Base-by-base conservation (phyloP, 2,329 filamentous ascomycete species). In the Dryadomyces quercus-mongolicae region DNA sequence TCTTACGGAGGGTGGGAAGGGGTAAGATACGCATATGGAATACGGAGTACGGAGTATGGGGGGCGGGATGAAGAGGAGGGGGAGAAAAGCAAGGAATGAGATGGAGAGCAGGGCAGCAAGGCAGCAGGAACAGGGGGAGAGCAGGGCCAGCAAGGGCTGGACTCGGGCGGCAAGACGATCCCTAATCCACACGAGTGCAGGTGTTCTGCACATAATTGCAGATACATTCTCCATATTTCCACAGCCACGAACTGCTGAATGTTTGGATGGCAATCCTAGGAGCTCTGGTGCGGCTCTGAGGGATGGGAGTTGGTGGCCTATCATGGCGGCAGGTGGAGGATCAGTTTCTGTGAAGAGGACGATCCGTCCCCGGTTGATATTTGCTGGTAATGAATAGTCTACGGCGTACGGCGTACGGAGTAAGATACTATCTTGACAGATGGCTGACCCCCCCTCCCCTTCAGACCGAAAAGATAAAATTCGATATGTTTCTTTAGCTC, bases 171-270 rank as follows among this genome's bases (percentile, higher is more conserved):
- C 34, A 22, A 36, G 48, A n/a, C n/a, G 48, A 50, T 50, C 49
- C 38, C 20, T 50, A 40, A 50, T 50, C 49, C 49, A 50, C 49
- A 50, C 20, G 20, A 42, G 7, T 50, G 49, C 49, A 50, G 36
- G n/a, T 34, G 44, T 12, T 40, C 49, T 50, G 49, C 49, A 50
- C 36, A 50, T 36, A 50, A 50, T 38, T 50, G 49, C 47, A 49
- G 25, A 49, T 18, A 49, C 12, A 12, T 16, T 40, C 36, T 40
- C 36, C 36, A 40, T 40, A 40, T 40, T 40, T 13, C 10, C 15
- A 40, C 15, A 40, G n/a, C 36, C 36, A 40, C 36, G 36, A 40
- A 12, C 36, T 40, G 36, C 4, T 40, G 36, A 40, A 40, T 40
- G 36, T 12, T 13, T 40, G 36, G 36, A 31, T 31, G 25, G 25